phyloP scores from a whole-genome alignment of 139 green algal genomes.

The Ulvella scutata region DNA sequence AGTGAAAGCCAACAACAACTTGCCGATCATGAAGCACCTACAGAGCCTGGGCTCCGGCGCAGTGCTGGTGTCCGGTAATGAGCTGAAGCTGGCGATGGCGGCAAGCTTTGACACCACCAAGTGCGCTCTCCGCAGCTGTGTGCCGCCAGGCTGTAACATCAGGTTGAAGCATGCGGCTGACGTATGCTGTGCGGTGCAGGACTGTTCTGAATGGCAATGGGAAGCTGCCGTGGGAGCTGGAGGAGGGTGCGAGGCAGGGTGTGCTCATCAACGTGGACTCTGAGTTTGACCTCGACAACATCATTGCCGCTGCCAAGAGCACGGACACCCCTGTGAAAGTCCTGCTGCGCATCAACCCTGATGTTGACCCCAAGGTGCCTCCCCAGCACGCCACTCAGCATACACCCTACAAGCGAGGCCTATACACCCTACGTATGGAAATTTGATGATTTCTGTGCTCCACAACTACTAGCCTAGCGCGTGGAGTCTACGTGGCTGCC shows the following conservation, averaged over 20 bases:
- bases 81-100: slow-evolving; percentile 70
- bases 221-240: slow-evolving; percentile 86
- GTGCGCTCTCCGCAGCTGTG: slow-evolving; percentile 17
- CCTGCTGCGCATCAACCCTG: slow-evolving; percentile 94
- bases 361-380: slow-evolving; percentile 95
- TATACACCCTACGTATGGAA: slow-evolving; percentile 86
- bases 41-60: slow-evolving; percentile 45
- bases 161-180: neutral
- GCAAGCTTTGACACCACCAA: slow-evolving; percentile 81
- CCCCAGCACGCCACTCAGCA: slow-evolving; percentile 87
- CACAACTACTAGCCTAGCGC: no score
- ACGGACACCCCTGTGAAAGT: slow-evolving; percentile 40
- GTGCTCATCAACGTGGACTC: slow-evolving; percentile 90
- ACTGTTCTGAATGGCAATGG: slow-evolving; percentile 87
- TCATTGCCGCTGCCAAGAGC: slow-evolving; percentile 14
- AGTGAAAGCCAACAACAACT: slow-evolving; percentile 97
- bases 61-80: slow-evolving; percentile 91
- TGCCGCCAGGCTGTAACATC: neutral
- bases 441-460: no score
- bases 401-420: slow-evolving; percentile 92
- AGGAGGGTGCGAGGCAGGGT: slow-evolving; percentile 66
- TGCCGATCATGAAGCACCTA: slow-evolving; percentile 77
- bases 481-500: no score
- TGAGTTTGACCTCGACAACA: slow-evolving; percentile 90
- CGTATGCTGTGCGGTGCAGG: slow-evolving; percentile 1